These are phyloP conservation scores for Aegilops sharonensis DNA, from an alignment of 176 grass and related monocot genomes.

Conservation along the genomic window DNA sequence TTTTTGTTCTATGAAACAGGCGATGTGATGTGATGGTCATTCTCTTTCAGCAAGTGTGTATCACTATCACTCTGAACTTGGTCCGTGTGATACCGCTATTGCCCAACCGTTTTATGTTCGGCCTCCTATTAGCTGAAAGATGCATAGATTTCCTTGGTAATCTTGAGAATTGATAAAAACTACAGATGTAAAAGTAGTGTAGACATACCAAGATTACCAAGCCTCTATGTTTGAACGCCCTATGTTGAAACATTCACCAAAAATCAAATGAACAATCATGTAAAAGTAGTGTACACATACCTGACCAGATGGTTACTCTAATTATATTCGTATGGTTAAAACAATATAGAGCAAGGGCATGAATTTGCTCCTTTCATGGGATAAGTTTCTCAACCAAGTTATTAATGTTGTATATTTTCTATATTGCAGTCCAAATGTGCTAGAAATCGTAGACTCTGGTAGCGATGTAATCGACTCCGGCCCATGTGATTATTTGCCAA, in stretches of 20 bases:
- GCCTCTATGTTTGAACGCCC: background rate
- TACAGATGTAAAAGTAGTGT: background rate
- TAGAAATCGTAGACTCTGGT: conserved; percentile 32
- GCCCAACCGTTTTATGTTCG: background rate
- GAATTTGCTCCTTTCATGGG: conserved; percentile 1
- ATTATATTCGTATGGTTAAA: background rate
- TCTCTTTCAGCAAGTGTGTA: background rate
- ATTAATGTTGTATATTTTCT: background rate
- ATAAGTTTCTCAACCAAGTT: background rate
- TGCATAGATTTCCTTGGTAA: background rate
- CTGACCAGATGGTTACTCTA: background rate
- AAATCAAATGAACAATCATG: background rate
- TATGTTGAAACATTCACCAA: background rate
- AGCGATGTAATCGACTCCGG: conserved; percentile 12
- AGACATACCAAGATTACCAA: no score
- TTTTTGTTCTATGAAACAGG: background rate
- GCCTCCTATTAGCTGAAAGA: background rate
- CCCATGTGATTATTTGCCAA: conserved; percentile 39
- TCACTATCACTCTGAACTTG: background rate
- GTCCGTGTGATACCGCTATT: background rate
- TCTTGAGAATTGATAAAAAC: background rate
- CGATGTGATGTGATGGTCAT: background rate
- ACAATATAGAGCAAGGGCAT: background rate
- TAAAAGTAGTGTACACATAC: background rate
- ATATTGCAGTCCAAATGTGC: conserved; percentile 53